Percentiles rank a stretch among this genome's conserved stretches.
Conservation (phyloP, 2,329 filamentous ascomycete genomes). For the Stachybotrys chartarum region DNA sequence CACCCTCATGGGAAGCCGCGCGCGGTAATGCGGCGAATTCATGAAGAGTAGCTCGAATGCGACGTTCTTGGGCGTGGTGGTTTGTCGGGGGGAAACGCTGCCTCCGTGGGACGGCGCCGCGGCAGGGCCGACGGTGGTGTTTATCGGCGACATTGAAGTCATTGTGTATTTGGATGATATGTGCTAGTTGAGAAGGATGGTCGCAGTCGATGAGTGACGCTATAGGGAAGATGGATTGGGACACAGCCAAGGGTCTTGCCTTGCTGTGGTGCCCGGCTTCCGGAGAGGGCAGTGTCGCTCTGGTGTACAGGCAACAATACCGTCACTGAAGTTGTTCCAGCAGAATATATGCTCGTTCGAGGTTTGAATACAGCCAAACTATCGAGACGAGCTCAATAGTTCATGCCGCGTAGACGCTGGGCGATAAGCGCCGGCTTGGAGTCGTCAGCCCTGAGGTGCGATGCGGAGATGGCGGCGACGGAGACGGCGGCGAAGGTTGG, state of each 20-base stretch:
- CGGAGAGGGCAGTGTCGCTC: not conserved
- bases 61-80: constrained; percentile 60
- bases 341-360: constrained; percentile 9
- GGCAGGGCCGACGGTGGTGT: constrained; percentile 22
- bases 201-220: constrained; percentile 4
- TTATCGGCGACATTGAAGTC: constrained; percentile 40
- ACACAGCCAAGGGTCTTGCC: constrained; percentile 26
- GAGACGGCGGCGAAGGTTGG: constrained; percentile 10
- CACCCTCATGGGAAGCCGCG: constrained; percentile 75
- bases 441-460: constrained; percentile 19
- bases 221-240: constrained; percentile 10
- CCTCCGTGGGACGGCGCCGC: constrained; percentile 31
- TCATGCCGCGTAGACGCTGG: constrained; percentile 20
- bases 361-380: constrained; percentile 9
- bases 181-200: constrained; percentile 8
- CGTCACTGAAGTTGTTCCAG: constrained; percentile 15
- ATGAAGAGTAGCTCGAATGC: constrained; percentile 70
- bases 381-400: constrained; percentile 15
- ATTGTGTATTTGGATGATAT: constrained; percentile 27
- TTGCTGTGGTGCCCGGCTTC: constrained; percentile 13
- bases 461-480: constrained; percentile 21
- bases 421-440: constrained; percentile 26
- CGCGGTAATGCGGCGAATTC: constrained; percentile 60
- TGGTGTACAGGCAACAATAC: constrained; percentile 9
- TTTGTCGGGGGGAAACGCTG: constrained; percentile 39